Evolutionary conservation across 2,329 filamentous ascomycete genomes (phyloP), one percentile per base, ranked within the genome.

Genomic region (Phialophora verrucosa): DNA sequence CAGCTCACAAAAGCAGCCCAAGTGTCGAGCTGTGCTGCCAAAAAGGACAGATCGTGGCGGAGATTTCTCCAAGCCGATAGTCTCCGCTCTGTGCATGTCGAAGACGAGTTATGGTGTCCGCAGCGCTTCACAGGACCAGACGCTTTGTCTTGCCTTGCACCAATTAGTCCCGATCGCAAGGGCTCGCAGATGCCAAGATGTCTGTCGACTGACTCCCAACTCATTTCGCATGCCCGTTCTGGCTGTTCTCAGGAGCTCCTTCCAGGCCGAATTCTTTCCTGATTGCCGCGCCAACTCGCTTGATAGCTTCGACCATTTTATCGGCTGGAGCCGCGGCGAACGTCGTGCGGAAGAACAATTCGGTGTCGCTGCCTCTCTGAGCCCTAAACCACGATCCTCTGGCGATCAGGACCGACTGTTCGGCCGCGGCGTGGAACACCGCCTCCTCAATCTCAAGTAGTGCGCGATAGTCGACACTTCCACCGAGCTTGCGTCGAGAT

Each of bases 361-460:
- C 89, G 11, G 83, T 82, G 56, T 73, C 72, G 12, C 63, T 83
- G 56, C 86, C 83, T 51, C 84, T 85, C 75, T 95, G 90, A 0
- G 93, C 91, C 65, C 88, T 85, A 84, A 98, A 99, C 93, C 93
- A 99, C 56, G 89, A 93, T 3, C 95, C 95, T 56, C 91, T 86
- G 65, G 91, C 92, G 1, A 95, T 84, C 54, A 99, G 83, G 4
- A 95, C 91, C 25, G 91, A 90, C 73, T 90, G 86, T 3, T 88
- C 85, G 63, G 97, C 89, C 69, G 89, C 89, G 0, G 85, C 83
- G 73, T 91, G 79, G 83, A 97, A 98, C 53, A 99, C 92, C 63
- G 91, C 88, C 73, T 97, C 89, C 78, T 99, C 95, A 50, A 99
- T 84, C 8, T 78, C 76, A 57, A 76, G 76, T 8, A 77, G 74